Conservation (phyloP, 306 rosid genomes). For the Vigna trinervia region DNA sequence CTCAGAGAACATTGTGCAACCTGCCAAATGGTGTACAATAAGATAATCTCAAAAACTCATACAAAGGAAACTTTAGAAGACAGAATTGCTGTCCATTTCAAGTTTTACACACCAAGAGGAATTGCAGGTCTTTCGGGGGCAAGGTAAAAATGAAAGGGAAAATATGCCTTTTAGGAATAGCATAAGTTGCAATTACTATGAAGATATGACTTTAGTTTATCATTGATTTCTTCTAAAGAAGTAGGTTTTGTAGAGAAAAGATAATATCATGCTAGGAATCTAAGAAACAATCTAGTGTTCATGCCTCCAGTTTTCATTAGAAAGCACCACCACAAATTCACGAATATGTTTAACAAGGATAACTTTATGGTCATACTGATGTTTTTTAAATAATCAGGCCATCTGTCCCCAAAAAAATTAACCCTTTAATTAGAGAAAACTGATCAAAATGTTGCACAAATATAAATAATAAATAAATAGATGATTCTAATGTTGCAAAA, state of each 20-base stretch:
- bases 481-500: not conserved
- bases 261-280: not conserved
- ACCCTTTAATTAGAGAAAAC: not conserved
- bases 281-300: not conserved
- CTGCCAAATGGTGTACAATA: constrained; percentile 48
- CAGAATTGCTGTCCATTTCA: constrained; percentile 23
- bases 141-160: not conserved
- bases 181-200: not conserved
- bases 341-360: not conserved
- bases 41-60: constrained; percentile 37
- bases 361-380: not conserved
- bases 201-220: not conserved
- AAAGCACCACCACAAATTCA: not conserved
- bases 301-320: not conserved
- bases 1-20: constrained; percentile 85
- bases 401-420: not conserved
- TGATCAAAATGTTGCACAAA: not conserved
- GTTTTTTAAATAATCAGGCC: not conserved
- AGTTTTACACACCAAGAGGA: constrained; percentile 3
- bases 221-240: not conserved
- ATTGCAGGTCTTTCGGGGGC: not conserved
- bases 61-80: constrained; percentile 37
- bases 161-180: not conserved
- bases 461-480: not conserved
- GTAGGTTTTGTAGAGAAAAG: not conserved